These are phyloP conservation scores for Coemansia sp. DNA, from an alignment of 192 early-diverging fungal species.

Conservation along the genomic window DNA sequence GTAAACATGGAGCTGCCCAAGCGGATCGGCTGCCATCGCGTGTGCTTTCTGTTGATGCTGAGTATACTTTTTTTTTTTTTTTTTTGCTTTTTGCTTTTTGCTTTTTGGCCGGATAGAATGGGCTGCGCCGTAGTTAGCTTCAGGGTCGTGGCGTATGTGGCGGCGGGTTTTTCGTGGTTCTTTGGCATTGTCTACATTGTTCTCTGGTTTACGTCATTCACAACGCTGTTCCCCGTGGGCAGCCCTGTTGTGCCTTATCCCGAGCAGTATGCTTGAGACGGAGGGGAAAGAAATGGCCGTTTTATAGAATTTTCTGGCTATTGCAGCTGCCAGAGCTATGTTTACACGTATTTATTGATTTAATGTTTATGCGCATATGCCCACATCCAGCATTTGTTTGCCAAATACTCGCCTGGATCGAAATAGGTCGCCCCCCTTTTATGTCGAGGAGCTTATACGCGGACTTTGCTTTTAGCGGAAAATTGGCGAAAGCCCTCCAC, in stretches of 20 bases:
- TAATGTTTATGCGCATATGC: background rate
- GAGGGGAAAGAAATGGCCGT: background rate
- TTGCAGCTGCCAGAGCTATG: background rate
- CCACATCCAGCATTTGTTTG: background rate
- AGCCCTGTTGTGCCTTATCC: background rate
- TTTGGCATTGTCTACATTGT: slow-evolving; percentile 46
- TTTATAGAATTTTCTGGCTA: background rate
- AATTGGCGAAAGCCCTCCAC: background rate
- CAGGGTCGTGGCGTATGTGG: slow-evolving; percentile 39
- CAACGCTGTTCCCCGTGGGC: slow-evolving; percentile 37
- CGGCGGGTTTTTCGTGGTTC: slow-evolving; percentile 38
- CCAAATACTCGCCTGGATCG: background rate
- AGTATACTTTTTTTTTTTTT: background rate
- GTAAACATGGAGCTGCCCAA: background rate
- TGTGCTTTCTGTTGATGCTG: background rate
- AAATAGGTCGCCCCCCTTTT: background rate
- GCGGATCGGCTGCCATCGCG: background rate
- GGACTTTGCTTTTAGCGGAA: background rate
- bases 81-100: background rate
- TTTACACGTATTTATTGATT: background rate
- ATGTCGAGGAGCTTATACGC: background rate
- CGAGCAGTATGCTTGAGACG: background rate
- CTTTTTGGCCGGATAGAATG: slow-evolving; percentile 23
- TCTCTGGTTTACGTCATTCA: slow-evolving; percentile 47
- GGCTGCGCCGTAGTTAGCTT: slow-evolving; percentile 33